Percentiles rank a stretch among this genome's conserved stretches.
These are phyloP conservation scores for Aphanomyces stellatus DNA, from an alignment of 352 stramenopile genomes.

Conservation along the genomic window DNA sequence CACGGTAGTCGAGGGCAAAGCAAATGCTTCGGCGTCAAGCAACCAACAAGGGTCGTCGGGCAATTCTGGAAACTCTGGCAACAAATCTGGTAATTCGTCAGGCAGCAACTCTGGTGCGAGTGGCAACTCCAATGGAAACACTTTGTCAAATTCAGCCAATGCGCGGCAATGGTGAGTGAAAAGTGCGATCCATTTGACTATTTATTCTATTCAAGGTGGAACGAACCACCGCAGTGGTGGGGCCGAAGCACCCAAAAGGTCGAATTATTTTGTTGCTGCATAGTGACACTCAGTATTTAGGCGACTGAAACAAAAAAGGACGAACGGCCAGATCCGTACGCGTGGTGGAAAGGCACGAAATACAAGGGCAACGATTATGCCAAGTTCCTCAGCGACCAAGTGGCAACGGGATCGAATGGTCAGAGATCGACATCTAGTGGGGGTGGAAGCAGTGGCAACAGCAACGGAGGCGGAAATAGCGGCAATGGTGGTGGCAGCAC, in stretches of 20 bases:
- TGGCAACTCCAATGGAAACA: constrained; percentile 19
- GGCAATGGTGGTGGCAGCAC: neutral
- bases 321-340: constrained; percentile 27
- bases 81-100: constrained; percentile 8
- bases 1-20: too few species aligned
- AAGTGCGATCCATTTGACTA: constrained; percentile 21
- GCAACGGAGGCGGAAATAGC: neutral
- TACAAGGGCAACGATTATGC: constrained; percentile 68
- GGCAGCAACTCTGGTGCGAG: neutral
- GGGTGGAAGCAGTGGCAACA: neutral
- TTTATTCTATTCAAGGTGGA: constrained; percentile 22
- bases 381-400: constrained; percentile 15
- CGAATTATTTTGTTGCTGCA: neutral
- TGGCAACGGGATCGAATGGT: neutral
- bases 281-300: neutral
- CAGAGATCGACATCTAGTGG: neutral
- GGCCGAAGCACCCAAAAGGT: constrained; percentile 19
- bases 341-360: constrained; percentile 56
- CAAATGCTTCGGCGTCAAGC: too few species aligned
- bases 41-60: too few species aligned
- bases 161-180: too few species aligned
- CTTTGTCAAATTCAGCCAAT: too few species aligned
- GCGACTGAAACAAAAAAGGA: constrained; percentile 22
- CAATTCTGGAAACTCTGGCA: neutral
- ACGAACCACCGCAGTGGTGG: constrained; percentile 58